These are phyloP conservation scores for Emergomyces orientalis DNA, from an alignment of 2,329 filamentous ascomycete genomes.

Conservation along the genomic window DNA sequence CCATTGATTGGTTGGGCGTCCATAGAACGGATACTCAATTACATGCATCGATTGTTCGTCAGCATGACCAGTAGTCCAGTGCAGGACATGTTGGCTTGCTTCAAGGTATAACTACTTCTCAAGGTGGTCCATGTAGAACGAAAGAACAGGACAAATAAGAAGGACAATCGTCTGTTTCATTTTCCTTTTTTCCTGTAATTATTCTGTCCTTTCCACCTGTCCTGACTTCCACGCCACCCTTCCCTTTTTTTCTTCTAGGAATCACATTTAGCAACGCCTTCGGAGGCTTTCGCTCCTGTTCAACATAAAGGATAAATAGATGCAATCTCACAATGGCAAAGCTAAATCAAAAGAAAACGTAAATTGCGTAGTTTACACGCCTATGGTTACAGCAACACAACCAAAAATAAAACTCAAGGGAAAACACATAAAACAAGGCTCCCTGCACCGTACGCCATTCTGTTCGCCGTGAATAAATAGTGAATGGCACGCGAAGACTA, in stretches of 20 bases:
- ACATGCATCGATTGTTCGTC: background rate
- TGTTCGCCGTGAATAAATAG: constrained; percentile 5
- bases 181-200: background rate
- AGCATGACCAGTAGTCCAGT: background rate
- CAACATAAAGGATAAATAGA: background rate
- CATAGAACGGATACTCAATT: background rate
- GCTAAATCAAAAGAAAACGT: background rate
- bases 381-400: background rate
- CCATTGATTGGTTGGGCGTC: background rate
- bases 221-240: background rate
- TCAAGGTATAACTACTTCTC: background rate
- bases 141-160: background rate
- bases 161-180: background rate
- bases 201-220: background rate
- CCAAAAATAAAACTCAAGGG: background rate
- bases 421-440: background rate
- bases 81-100: background rate
- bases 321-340: background rate
- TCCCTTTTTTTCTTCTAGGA: background rate
- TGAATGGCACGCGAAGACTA: background rate
- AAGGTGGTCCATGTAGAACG: background rate
- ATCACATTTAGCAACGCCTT: background rate
- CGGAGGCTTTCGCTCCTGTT: background rate
- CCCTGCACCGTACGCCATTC: constrained; percentile 2
- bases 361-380: constrained; percentile 1